Percentiles rank a stretch among this genome's conserved stretches.
phyloP scores from a whole-genome alignment of 176 grass and related monocot species.

The Bolboschoenus planiculmis region DNA sequence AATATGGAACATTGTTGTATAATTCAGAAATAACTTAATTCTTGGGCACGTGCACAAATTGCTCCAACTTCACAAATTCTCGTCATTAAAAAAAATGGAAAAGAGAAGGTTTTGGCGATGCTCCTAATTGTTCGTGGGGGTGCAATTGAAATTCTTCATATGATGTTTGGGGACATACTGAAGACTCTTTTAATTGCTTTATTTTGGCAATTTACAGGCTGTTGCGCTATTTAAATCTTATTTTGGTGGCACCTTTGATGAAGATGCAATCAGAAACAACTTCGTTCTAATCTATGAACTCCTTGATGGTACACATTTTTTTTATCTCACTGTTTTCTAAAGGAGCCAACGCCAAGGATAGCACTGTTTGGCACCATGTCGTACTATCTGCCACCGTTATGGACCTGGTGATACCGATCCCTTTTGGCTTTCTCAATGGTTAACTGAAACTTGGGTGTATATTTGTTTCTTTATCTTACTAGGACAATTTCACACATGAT shows the following conservation, averaged over 20 bases:
- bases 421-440: background rate
- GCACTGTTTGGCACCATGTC: background rate
- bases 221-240: constrained; percentile 96
- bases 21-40: background rate
- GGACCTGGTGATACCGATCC: background rate
- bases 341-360: background rate
- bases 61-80: background rate
- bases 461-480: background rate
- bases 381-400: background rate
- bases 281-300: constrained; percentile 99
- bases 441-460: background rate
- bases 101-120: background rate
- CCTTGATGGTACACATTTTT: constrained; percentile 78
- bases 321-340: background rate
- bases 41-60: background rate
- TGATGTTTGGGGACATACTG: background rate
- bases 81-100: background rate
- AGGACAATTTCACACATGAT: background rate
- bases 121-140: background rate
- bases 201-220: constrained; percentile 53
- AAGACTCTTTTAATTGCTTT: background rate
- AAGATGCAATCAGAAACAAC: constrained; percentile 99
- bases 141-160: background rate
- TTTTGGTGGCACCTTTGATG: constrained; percentile 93
- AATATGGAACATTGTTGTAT: background rate